These are phyloP conservation scores for Fusarium sp. DNA, from an alignment of 2,329 filamentous ascomycete genomes.

Conservation along the genomic window DNA sequence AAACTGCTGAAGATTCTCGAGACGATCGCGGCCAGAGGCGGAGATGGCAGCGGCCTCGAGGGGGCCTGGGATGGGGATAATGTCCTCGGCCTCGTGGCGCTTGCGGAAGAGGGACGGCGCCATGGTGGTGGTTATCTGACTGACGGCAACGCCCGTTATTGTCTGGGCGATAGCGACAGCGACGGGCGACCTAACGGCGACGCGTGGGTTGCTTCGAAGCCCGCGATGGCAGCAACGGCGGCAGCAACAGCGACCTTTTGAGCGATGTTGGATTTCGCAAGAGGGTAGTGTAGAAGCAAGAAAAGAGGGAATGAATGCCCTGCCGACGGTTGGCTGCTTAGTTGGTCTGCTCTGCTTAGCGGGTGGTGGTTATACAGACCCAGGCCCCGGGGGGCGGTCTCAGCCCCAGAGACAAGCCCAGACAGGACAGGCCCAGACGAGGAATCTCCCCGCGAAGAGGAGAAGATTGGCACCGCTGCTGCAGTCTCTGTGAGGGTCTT, in stretches of 20 bases:
- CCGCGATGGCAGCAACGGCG: conserved; percentile 34
- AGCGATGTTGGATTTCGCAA: conserved; percentile 24
- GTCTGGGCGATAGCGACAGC: conserved; percentile 14
- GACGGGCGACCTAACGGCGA: conserved; percentile 29
- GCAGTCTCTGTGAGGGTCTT: background rate
- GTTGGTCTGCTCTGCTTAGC: background rate
- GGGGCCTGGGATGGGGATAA: conserved; percentile 56
- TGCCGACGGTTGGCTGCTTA: conserved; percentile 36
- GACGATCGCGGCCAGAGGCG: conserved; percentile 55
- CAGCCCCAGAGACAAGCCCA: conserved; percentile 32
- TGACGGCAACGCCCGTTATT: conserved; percentile 1
- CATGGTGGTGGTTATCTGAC: conserved; percentile 44
- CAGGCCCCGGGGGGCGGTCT: conserved; percentile 25
- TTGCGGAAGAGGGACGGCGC: conserved; percentile 57
- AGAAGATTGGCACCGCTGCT: conserved; percentile 22
- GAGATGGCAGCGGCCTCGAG: conserved; percentile 54
- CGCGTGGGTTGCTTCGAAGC: conserved; percentile 37
- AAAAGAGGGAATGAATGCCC: conserved; percentile 13
- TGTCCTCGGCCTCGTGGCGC: conserved; percentile 59
- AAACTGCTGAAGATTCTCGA: conserved; percentile 65
- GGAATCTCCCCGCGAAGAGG: conserved; percentile 36
- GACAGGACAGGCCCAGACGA: conserved; percentile 18
- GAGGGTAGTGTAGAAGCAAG: conserved; percentile 31
- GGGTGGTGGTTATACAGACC: conserved; percentile 38
- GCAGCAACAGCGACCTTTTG: conserved; percentile 1